Conservation (phyloP, 495 filamentous ascomycete species). For the Trichoderma gamsii region DNA sequence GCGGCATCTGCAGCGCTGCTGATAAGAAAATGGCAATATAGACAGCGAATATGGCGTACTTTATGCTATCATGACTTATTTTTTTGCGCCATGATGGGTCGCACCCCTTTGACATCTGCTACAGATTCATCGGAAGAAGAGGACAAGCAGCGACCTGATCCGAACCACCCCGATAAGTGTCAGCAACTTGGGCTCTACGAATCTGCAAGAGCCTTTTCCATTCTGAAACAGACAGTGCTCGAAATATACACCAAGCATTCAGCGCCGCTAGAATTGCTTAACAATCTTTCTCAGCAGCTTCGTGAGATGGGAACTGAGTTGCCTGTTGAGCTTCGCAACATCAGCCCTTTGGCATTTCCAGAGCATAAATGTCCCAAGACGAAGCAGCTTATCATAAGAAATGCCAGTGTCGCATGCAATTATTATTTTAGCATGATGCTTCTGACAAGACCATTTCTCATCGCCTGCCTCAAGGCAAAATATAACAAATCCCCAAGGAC, state of each 20-base stretch:
- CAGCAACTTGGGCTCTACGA: background rate
- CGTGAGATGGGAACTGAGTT: background rate
- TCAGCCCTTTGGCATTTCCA: background rate
- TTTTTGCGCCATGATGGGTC: background rate
- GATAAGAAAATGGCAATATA: background rate
- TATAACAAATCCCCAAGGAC: background rate
- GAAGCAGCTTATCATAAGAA: background rate
- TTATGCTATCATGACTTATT: background rate
- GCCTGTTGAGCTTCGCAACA: background rate
- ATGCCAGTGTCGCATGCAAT: background rate
- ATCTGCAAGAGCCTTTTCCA: background rate
- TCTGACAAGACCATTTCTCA: background rate
- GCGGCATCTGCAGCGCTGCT: background rate
- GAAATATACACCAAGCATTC: background rate
- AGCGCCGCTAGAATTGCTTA: background rate
- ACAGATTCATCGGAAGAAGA: background rate
- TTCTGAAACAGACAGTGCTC: background rate
- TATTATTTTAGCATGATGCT: slow-evolving; percentile 5
- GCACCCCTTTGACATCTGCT: background rate
- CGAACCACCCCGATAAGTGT: background rate
- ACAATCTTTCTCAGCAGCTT: background rate
- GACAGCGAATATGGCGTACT: background rate
- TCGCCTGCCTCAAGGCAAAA: background rate
- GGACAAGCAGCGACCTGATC: background rate
- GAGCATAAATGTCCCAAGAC: background rate